Evolutionary conservation across 1,284 basidiomycete genomes (phyloP).

Genomic region (Trametes polyzona): DNA sequence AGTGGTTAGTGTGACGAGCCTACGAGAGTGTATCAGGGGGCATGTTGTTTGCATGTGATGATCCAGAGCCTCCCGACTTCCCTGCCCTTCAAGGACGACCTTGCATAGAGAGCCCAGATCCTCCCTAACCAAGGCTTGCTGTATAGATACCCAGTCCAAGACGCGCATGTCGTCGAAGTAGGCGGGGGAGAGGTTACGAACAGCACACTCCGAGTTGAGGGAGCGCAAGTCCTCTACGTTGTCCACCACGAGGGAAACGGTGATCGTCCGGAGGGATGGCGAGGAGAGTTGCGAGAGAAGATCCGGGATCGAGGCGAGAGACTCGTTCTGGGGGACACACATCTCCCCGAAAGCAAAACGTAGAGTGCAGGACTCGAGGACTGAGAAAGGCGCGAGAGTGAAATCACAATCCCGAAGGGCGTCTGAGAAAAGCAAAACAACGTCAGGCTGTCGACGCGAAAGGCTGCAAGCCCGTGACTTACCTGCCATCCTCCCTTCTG

Average conservation of each 20-base stretch:
- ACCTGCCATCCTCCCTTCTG: constrained; percentile 17
- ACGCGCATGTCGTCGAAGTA: constrained; percentile 29
- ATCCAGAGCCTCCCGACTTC: constrained; percentile 2
- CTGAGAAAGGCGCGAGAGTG: constrained; percentile 13
- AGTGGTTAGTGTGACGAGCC: constrained; percentile 1
- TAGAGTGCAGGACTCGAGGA: constrained; percentile 23
- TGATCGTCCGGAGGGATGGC: constrained; percentile 19
- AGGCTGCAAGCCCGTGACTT: not conserved
- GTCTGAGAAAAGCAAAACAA: not conserved
- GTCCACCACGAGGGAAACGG: constrained; percentile 27
- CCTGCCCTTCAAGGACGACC: constrained; percentile 25
- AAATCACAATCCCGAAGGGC: constrained; percentile 17
- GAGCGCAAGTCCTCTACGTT: constrained; percentile 29
- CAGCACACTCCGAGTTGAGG: constrained; percentile 33
- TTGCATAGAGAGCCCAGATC: constrained; percentile 6
- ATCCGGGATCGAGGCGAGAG: constrained; percentile 25
- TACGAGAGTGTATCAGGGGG: constrained; percentile 12
- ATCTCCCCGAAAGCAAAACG: constrained; percentile 31
- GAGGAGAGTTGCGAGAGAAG: constrained; percentile 27
- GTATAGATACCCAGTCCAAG: constrained; percentile 29
- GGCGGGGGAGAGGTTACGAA: constrained; percentile 25
- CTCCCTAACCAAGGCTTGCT: constrained; percentile 8
- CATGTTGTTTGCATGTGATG: constrained; percentile 6
- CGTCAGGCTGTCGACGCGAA: too few species aligned
- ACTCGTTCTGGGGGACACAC: constrained; percentile 30